Base-by-base conservation (phyloP, 345 rosid genomes). In the Gossypium australe region DNA sequence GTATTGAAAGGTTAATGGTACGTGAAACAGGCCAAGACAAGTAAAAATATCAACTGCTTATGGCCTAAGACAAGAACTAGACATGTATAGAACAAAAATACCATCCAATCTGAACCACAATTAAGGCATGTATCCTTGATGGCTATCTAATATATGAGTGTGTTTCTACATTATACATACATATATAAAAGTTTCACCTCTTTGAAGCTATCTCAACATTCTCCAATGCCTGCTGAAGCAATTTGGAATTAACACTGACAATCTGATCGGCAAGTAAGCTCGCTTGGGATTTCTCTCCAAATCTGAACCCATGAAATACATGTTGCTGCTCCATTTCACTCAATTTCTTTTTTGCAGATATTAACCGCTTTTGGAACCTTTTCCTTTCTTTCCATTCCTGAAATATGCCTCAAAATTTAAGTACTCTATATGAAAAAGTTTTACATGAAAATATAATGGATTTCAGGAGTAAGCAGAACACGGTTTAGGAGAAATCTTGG, bases 381-480 rank as follows among this genome's bases (percentile, higher is more conserved):
- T 89, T 94, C 73, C 92, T 82, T 62, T 94, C 98, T 84, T 88
- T 92, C 98, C 98, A 92, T 73, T 88, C 97, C 98, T 94, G 88
- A 79, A 81, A 83, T 58, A 73, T 20, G 34, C 55, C 41, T 25
- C 72, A 48, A 45, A 45, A 22, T 7, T 47, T n/a, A 45, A 11
- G 27, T 47, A 47, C 17, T 43, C 52, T 22, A 45, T 47, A 20
- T 3, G 38, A 47, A 67, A 22, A 47, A 48, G 10, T 8, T 48
- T 25, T 68, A 68, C 58, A 24, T 14, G 20, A 45, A 66, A 67
- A 59, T 24, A 59, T 59, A 59, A 3, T 24, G 18, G 53, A 18
- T 11, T 45, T 45, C 55, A 4, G 53, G 47, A 48, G 57, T 43
- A 47, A 14, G 27, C 45, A 49, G 47, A 18, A 49, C 17, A 9